These are phyloP conservation scores for Alnus glutinosa DNA, from an alignment of 306 rosid species.

Conservation along the genomic window DNA sequence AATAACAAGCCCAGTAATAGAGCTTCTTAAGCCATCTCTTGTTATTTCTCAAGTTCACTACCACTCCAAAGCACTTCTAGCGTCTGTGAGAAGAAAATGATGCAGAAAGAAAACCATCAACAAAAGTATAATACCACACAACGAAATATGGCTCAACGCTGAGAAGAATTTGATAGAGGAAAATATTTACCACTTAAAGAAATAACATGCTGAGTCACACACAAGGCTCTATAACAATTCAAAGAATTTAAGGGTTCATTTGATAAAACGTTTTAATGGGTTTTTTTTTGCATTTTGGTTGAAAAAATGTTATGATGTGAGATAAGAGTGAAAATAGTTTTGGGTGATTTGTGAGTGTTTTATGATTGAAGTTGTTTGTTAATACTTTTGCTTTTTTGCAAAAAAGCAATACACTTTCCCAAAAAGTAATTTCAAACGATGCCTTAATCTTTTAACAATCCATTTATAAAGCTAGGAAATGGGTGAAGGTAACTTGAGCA, in stretches of 20 bases:
- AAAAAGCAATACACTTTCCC: no score
- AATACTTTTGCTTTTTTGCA: no score
- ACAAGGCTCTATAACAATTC: not conserved
- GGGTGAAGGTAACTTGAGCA: not conserved
- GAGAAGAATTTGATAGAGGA: not conserved
- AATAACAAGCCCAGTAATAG: no score
- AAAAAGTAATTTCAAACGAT: no score
- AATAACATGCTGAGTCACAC: slow-evolving; percentile 7
- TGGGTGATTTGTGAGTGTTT: no score
- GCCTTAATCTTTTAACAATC: not conserved
- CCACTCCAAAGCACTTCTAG: not conserved
- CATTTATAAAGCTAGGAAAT: not conserved
- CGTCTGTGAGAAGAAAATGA: slow-evolving; percentile 21
- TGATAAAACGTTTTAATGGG: no score
- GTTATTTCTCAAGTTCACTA: slow-evolving; percentile 1
- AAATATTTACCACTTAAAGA: not conserved
- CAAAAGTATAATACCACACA: slow-evolving; percentile 15
- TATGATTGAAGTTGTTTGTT: no score
- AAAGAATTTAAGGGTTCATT: not conserved
- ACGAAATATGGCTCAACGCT: slow-evolving; percentile 1
- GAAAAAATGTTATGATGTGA: no score
- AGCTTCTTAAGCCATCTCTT: not conserved
- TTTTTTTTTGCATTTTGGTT: no score
- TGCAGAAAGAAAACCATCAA: slow-evolving; percentile 4
- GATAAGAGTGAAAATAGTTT: no score